Percentiles rank a stretch among this genome's conserved stretches.
phyloP scores from a whole-genome alignment of 148 eudicot genomes.

The Vaccinium myrtillus region DNA sequence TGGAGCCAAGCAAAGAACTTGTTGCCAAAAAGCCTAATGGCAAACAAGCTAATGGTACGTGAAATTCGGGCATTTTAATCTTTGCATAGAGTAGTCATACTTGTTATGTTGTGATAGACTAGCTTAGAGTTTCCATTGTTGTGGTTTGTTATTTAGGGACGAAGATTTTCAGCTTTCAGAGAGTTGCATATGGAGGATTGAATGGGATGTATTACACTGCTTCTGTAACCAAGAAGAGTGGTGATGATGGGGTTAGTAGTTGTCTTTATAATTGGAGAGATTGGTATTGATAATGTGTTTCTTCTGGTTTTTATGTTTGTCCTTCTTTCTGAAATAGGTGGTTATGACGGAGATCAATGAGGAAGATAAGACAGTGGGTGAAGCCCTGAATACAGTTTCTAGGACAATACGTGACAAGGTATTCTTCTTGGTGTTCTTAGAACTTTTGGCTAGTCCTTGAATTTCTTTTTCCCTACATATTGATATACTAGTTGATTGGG shows the following conservation, averaged over 20 bases:
- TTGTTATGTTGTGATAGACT: background rate
- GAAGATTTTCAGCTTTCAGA: conserved; percentile 35
- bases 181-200: conserved; percentile 43
- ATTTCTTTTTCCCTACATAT: background rate
- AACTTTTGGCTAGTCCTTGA: background rate
- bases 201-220: conserved; percentile 39
- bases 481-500: background rate
- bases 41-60: conserved; percentile 13
- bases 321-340: conserved; percentile 24
- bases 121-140: background rate
- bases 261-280: background rate
- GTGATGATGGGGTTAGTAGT: conserved; percentile 41
- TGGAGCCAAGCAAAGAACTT: conserved; percentile 26
- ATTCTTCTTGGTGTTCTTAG: background rate
- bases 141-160: conserved; percentile 17
- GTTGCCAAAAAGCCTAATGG: conserved; percentile 18
- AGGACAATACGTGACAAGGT: conserved; percentile 53
- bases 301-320: background rate
- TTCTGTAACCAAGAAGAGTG: conserved; percentile 36
- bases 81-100: background rate
- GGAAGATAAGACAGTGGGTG: conserved; percentile 36
- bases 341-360: conserved; percentile 39
- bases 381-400: conserved; percentile 35
- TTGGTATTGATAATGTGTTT: background rate
- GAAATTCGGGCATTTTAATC: background rate